Percentiles rank a stretch among this genome's conserved stretches.
Evolutionary conservation across 1,284 basidiomycete species (phyloP).

Genomic region (Ustilago hordei): DNA sequence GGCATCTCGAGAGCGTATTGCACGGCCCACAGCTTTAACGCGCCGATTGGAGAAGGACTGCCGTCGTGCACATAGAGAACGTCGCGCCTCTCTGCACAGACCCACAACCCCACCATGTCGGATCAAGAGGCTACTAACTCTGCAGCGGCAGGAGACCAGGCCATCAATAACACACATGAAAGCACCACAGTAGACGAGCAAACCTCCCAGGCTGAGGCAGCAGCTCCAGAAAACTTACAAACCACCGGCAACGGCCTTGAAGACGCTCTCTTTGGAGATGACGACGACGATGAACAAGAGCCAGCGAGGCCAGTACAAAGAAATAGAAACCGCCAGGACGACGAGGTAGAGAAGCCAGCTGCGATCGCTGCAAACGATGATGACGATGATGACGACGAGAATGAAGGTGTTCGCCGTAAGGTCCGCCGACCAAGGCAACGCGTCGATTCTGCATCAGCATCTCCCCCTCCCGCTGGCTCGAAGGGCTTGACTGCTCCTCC

Average conservation of each 20-base stretch:
- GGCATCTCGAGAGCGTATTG: neutral
- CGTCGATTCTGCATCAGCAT: conserved; percentile 37
- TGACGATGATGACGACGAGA: conserved; percentile 49
- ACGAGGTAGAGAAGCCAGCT: neutral
- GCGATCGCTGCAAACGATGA: conserved; percentile 17
- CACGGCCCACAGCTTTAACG: neutral
- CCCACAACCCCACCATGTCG: conserved; percentile 34
- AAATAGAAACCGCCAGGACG: conserved; percentile 8
- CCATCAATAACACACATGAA: neutral
- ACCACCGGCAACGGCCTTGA: conserved; percentile 27
- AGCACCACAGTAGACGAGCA: conserved; percentile 1
- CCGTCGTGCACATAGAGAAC: neutral
- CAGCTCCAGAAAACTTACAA: neutral
- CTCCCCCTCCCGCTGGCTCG: conserved; percentile 33
- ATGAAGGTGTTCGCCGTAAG: conserved; percentile 37
- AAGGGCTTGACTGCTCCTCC: conserved; percentile 31
- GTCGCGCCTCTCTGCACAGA: conserved; percentile 15
- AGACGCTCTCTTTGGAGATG: conserved; percentile 55
- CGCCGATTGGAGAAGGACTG: neutral
- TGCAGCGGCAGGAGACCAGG: conserved; percentile 5
- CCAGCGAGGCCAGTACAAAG: conserved; percentile 19
- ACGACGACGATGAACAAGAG: conserved; percentile 50
- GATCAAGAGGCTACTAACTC: conserved; percentile 28
- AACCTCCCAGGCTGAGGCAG: neutral
- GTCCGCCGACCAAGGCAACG: conserved; percentile 44